Conservation (phyloP, 257 asterid genomes). For the Solanum chilense region DNA sequence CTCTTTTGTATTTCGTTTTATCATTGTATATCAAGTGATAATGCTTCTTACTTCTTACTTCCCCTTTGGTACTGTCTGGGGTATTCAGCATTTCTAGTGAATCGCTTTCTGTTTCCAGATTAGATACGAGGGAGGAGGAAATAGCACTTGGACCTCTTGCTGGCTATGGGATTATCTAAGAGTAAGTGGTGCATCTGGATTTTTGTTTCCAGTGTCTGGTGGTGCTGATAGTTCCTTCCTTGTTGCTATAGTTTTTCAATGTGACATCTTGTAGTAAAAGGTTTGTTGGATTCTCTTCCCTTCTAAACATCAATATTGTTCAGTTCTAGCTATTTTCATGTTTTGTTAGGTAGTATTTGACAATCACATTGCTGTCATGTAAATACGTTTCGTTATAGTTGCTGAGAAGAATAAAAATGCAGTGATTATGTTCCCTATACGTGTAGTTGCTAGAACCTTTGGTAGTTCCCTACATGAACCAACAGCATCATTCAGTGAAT, state of each 20-base stretch:
- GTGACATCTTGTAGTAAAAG: slow-evolving; percentile 87
- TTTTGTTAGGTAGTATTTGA: not conserved
- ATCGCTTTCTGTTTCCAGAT: slow-evolving; percentile 33
- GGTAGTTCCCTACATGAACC: not conserved
- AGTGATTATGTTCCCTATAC: not conserved
- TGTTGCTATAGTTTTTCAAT: slow-evolving; percentile 65
- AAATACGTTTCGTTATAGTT: not conserved
- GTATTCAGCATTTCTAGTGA: not conserved
- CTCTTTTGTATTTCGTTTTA: no score
- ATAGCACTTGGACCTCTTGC: slow-evolving; percentile 73
- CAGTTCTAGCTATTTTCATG: not conserved
- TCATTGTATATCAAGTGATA: not conserved
- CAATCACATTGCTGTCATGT: not conserved
- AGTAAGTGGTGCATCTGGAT: slow-evolving; percentile 94
- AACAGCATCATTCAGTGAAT: not conserved
- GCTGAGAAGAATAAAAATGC: not conserved
- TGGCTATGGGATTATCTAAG: slow-evolving; percentile 94
- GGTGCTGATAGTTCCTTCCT: slow-evolving; percentile 89
- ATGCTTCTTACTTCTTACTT: not conserved
- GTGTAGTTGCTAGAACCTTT: not conserved
- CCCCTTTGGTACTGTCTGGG: not conserved
- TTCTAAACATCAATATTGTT: not conserved
- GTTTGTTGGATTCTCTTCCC: slow-evolving; percentile 14
- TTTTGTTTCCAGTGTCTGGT: slow-evolving; percentile 94
- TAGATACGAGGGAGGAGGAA: slow-evolving; percentile 89